Base-by-base conservation (phyloP, 495 filamentous ascomycete species). In the Thermothielavioides terrestris region DNA sequence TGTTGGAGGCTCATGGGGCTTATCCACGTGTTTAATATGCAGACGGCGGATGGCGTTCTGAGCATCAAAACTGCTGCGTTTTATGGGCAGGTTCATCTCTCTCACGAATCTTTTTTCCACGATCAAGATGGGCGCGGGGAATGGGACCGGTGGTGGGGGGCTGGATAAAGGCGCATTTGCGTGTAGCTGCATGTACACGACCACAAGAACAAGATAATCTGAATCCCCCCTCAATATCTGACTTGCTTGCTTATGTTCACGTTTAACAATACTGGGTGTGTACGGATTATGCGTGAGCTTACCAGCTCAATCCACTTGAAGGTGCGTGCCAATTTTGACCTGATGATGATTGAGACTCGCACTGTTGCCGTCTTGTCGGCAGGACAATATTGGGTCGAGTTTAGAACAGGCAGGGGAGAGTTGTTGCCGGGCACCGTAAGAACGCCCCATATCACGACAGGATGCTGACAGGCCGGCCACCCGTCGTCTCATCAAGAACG, bases 1-100 rank as follows among this genome's bases (percentile, higher is more conserved):
- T 56, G 47, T 58, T 49, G 52, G 54, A 56, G 52, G 58, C 48
- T 40, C 43, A 25, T 43, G 50, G 41, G 45, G 54, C 54, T 55
- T 53, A 37, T 64, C 53, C 56, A 55, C 61, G 50, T 61, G 59
- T 64, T 66, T 64, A 61, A 59, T 57, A 45, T 58, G 64, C 60
- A 64, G 60, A 64, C 53, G 71, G 65, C 67, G 69, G 67, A 59
- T 57, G 64, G 71, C 70, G 71, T 75, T 75, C 49, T 63, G 70
- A 71, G 71, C 61, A 73, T 71, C 59, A 70, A 67, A 68, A 63
- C 52, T 62, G 61, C 44, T 62, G 49, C 52, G 41, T 64, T n/a
- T 66, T 49, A 52, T 42, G 58, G 61, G 56, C 42, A 60, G 57
- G 41, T 55, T 62, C 59, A 62, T 64, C 27, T n/a, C n/a, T n/a